Percentiles rank a stretch among this genome's conserved stretches.
Evolutionary conservation across 139 green algal species (phyloP).

Genomic region (Edaphochlamys debaryana): DNA sequence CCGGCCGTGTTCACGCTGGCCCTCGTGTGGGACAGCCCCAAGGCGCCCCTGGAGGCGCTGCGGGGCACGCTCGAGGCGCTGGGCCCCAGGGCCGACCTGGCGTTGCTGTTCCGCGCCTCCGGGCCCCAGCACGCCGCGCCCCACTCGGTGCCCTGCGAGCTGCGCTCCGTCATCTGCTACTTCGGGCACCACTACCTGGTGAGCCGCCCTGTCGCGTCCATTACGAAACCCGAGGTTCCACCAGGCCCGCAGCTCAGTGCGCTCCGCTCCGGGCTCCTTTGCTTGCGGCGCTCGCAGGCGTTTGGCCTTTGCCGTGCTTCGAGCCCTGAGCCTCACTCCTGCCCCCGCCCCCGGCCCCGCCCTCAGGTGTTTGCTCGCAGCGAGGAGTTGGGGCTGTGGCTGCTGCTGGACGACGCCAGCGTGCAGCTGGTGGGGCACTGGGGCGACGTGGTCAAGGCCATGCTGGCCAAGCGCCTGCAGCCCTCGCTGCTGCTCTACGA

Average conservation of each 20-base stretch:
- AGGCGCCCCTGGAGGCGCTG: conserved; percentile 67
- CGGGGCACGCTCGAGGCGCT: conserved; percentile 63
- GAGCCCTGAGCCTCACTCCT: too few relatives aligned
- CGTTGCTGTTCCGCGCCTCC: conserved; percentile 50
- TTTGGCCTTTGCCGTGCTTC: too few relatives aligned
- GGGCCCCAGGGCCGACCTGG: conserved; percentile 57
- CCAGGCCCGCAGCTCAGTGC: too few relatives aligned
- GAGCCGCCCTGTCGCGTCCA: too few relatives aligned
- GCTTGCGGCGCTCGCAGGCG: too few relatives aligned
- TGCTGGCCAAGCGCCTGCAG: conserved; percentile 68
- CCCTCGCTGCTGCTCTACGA: conserved; percentile 81
- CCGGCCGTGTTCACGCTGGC: conserved; percentile 79
- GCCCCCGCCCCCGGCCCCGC: too few relatives aligned
- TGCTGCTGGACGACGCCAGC: conserved; percentile 82
- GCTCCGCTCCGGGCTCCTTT: too few relatives aligned
- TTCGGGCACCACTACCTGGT: conserved; percentile 78
- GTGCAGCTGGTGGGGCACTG: conserved; percentile 72
- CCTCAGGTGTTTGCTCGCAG: conserved; percentile 73
- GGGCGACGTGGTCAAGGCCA: conserved; percentile 61
- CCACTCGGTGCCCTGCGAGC: neutral
- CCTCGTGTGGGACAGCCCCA: conserved; percentile 78
- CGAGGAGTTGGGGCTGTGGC: conserved; percentile 77
- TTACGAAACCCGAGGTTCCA: too few relatives aligned
- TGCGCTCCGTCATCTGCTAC: conserved; percentile 72
- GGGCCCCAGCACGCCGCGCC: neutral